These are phyloP conservation scores for Ilyonectria sp. DNA, from an alignment of 2,329 filamentous ascomycete genomes.

Conservation along the genomic window DNA sequence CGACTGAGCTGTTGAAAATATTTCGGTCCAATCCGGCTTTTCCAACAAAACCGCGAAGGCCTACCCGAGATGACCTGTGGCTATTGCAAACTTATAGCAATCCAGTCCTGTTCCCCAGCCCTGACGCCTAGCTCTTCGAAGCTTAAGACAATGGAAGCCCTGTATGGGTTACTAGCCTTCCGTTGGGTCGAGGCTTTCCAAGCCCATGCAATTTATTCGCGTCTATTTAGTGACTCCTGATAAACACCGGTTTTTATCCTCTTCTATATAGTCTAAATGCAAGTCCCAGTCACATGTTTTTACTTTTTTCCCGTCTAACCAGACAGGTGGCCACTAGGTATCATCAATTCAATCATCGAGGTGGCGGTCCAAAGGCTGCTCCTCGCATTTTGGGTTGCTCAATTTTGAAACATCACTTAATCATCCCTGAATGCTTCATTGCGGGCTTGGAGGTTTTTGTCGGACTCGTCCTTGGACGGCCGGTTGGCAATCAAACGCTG, in stretches of 20 bases:
- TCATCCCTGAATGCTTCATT: slow-evolving; percentile 60
- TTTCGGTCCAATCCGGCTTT: too few species aligned
- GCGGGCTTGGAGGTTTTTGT: slow-evolving; percentile 56
- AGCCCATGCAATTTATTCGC: slow-evolving; percentile 14
- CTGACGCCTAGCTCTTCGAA: too few species aligned
- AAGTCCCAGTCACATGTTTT: slow-evolving; percentile 6
- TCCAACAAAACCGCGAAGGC: too few species aligned
- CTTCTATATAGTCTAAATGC: slow-evolving; percentile 11
- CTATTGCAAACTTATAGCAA: too few species aligned
- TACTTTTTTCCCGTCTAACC: slow-evolving; percentile 9
- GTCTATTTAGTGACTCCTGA: slow-evolving; percentile 24
- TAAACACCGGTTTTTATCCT: slow-evolving; percentile 11
- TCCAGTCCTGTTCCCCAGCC: too few species aligned
- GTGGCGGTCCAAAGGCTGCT: background rate
- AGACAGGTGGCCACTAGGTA: slow-evolving; percentile 18
- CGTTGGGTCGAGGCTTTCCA: background rate
- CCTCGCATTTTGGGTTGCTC: slow-evolving; percentile 3
- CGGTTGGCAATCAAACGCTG: slow-evolving; percentile 69
- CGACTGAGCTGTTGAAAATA: too few species aligned
- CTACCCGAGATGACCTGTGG: too few species aligned
- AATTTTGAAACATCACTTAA: slow-evolving; percentile 35
- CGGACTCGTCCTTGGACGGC: slow-evolving; percentile 55
- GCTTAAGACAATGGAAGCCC: too few species aligned
- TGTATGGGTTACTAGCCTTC: background rate
- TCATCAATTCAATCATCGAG: slow-evolving; percentile 18